phyloP scores from a whole-genome alignment of 306 rosid genomes.

The Cercis canadensis region DNA sequence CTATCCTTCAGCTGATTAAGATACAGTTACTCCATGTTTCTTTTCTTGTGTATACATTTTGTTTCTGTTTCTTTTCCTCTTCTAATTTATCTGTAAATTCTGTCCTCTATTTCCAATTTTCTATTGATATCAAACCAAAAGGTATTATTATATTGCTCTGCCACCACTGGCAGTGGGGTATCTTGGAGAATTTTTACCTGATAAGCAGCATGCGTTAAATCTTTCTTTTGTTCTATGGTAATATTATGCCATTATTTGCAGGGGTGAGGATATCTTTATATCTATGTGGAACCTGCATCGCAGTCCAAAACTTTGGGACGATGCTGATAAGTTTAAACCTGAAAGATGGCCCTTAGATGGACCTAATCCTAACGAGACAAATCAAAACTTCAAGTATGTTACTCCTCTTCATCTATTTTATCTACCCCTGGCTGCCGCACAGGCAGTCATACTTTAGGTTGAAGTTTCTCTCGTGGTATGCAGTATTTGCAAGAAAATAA shows the following conservation, averaged over 20 bases:
- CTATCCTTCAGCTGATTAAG: slow-evolving; percentile 32
- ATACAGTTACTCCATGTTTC: slow-evolving; percentile 12
- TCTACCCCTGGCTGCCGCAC: not conserved
- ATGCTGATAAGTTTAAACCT: slow-evolving; percentile 81
- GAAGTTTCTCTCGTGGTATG: slow-evolving; percentile 29
- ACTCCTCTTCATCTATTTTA: slow-evolving; percentile 18
- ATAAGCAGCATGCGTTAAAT: slow-evolving; percentile 6
- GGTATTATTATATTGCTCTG: not conserved
- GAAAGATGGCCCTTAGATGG: slow-evolving; percentile 98
- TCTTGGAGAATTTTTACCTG: not conserved
- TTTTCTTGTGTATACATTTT: not conserved
- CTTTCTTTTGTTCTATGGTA: slow-evolving; percentile 20
- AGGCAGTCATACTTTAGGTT: not conserved
- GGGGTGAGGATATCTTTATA: slow-evolving; percentile 94
- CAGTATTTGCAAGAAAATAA: slow-evolving; percentile 17
- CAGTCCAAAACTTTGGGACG: slow-evolving; percentile 82
- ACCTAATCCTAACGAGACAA: slow-evolving; percentile 94
- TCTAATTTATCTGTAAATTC: not conserved
- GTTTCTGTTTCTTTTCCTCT: not conserved
- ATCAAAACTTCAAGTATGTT: slow-evolving; percentile 85
- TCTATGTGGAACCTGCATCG: slow-evolving; percentile 96
- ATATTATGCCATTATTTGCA: slow-evolving; percentile 46
- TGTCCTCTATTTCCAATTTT: not conserved
- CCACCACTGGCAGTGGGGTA: not conserved
- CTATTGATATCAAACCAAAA: not conserved